Conservation (phyloP, 352 stramenopile species). For the Globisporangium carolinianum region DNA sequence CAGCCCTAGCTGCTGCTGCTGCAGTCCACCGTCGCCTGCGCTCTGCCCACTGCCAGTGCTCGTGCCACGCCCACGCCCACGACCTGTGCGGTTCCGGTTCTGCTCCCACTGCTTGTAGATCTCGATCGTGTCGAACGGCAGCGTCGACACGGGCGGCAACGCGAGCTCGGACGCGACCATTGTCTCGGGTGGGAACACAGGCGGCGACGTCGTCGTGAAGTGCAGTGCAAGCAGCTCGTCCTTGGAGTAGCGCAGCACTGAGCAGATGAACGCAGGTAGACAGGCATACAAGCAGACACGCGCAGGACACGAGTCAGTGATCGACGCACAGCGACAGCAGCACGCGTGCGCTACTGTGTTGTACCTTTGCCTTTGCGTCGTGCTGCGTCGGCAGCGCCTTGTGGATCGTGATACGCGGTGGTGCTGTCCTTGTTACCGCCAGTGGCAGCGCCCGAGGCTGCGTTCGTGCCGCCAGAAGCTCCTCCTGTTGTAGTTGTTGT, state of each 20-base stretch:
- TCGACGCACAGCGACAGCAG: background rate
- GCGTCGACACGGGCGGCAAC: conserved; percentile 57
- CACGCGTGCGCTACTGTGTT: background rate
- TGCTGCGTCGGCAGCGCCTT: conserved; percentile 17
- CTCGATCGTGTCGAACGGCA: conserved; percentile 85
- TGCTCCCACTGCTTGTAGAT: conserved; percentile 85
- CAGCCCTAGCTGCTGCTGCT: conserved; percentile 7
- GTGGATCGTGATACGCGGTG: conserved; percentile 10
- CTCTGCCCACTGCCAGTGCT: conserved; percentile 11
- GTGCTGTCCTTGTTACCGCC: conserved; percentile 20
- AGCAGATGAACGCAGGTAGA: background rate
- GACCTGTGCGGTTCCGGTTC: conserved; percentile 72
- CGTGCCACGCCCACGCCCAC: conserved; percentile 58
- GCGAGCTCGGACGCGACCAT: conserved; percentile 56
- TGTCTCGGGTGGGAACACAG: conserved; percentile 53
- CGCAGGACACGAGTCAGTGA: background rate
- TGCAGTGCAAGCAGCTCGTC: conserved; percentile 78
- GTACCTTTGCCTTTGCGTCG: conserved; percentile 74
- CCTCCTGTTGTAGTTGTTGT: background rate
- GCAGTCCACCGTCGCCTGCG: conserved; percentile 8
- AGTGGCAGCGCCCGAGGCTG: background rate
- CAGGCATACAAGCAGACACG: background rate
- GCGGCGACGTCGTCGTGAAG: conserved; percentile 38
- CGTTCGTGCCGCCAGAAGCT: background rate
- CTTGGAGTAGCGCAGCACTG: conserved; percentile 72